Evolutionary conservation across 768 basidiomycete genomes (phyloP).

Genomic region (Scleroderma citrinum): DNA sequence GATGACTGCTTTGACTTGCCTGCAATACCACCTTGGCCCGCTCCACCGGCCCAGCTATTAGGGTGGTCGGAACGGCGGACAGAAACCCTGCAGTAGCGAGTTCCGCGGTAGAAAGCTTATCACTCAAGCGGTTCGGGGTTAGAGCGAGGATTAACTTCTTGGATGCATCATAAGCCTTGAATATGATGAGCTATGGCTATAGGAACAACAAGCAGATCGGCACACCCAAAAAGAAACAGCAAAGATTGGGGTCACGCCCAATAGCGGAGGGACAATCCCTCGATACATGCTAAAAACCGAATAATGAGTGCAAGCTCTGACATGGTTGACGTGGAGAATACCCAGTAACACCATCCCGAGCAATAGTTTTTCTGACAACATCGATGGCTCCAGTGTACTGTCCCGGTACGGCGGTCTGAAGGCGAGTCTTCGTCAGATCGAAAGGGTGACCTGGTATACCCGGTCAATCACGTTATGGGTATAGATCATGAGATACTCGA

Average conservation of each 20-base stretch:
- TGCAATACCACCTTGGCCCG: slow-evolving; percentile 95
- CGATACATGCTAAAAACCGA: slow-evolving; percentile 65
- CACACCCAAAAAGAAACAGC: slow-evolving; percentile 96
- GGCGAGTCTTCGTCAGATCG: slow-evolving; percentile 91
- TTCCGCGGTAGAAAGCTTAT: slow-evolving; percentile 64
- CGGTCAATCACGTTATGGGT: slow-evolving; percentile 3
- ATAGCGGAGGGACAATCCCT: slow-evolving; percentile 87
- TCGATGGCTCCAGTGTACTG: slow-evolving; percentile 89
- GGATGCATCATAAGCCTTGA: slow-evolving; percentile 87
- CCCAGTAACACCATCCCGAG: slow-evolving; percentile 89
- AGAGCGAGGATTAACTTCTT: slow-evolving; percentile 74
- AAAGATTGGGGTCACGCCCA: slow-evolving; percentile 97
- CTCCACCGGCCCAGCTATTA: slow-evolving; percentile 94
- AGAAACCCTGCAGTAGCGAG: slow-evolving; percentile 92
- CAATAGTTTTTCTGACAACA: slow-evolving; percentile 86
- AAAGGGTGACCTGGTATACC: slow-evolving; percentile 80
- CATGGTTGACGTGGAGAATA: slow-evolving; percentile 21
- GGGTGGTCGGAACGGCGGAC: slow-evolving; percentile 86
- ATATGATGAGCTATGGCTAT: not conserved
- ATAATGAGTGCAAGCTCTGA: not conserved
- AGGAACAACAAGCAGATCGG: not conserved
- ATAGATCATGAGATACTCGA: not conserved
- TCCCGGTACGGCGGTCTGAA: slow-evolving; percentile 89
- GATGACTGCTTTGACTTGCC: slow-evolving; percentile 34
- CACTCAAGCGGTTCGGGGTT: slow-evolving; percentile 72